Percentiles rank a stretch among this genome's conserved stretches.
These are phyloP conservation scores for Fusarium musae DNA, from an alignment of 2,329 filamentous ascomycete genomes.

Conservation along the genomic window DNA sequence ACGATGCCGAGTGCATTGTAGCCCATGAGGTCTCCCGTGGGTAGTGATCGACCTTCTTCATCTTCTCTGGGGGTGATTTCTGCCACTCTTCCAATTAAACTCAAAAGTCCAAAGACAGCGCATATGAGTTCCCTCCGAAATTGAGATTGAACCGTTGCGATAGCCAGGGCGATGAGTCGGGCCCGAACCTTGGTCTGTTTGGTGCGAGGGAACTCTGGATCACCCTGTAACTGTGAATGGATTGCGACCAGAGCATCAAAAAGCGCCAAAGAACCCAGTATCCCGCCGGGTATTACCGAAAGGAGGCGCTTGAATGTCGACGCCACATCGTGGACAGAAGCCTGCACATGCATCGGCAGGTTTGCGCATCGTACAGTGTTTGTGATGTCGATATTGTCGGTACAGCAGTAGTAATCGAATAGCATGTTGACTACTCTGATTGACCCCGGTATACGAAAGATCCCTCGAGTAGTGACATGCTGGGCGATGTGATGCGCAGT, in stretches of 20 bases:
- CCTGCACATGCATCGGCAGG: constrained; percentile 69
- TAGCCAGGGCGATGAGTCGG: constrained; percentile 72
- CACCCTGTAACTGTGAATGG: constrained; percentile 63
- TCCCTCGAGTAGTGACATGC: constrained; percentile 63
- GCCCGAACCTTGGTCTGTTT: constrained; percentile 69
- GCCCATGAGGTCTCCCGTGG: constrained; percentile 70
- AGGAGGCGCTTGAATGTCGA: constrained; percentile 75
- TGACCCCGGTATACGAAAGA: constrained; percentile 73
- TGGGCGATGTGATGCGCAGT: constrained; percentile 73
- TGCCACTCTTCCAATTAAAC: constrained; percentile 67
- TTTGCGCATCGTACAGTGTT: constrained; percentile 68
- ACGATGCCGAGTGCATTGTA: constrained; percentile 71
- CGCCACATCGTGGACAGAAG: constrained; percentile 72
- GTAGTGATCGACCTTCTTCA: constrained; percentile 61
- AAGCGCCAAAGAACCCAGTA: constrained; percentile 69
- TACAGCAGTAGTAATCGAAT: constrained; percentile 71
- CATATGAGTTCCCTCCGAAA: constrained; percentile 73
- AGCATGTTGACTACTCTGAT: constrained; percentile 65
- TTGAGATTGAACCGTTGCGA: constrained; percentile 68
- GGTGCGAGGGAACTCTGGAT: constrained; percentile 62
- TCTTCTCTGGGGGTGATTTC: constrained; percentile 65
- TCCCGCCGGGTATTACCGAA: constrained; percentile 70
- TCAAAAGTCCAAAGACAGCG: constrained; percentile 73
- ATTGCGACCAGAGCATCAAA: constrained; percentile 73
- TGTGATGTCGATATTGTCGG: constrained; percentile 61